phyloP scores from a whole-genome alignment of 2,329 filamentous ascomycete genomes.

The Aureobasidium namibiae region DNA sequence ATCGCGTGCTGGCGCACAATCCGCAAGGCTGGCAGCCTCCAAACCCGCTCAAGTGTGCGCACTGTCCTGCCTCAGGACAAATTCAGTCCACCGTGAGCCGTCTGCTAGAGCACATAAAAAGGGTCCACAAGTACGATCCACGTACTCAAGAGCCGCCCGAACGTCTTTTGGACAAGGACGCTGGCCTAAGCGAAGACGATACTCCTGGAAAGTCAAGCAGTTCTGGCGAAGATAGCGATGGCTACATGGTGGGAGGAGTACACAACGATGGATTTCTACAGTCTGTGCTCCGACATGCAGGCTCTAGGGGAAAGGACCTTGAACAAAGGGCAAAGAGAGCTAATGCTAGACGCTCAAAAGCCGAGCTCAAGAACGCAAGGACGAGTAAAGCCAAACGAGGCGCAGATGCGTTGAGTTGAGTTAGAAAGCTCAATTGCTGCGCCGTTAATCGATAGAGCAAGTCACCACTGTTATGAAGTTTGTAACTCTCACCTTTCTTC shows the following conservation, averaged over 20 bases:
- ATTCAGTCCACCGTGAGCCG: conserved; percentile 26
- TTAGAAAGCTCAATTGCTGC: too few relatives aligned
- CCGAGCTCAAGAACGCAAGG: background rate
- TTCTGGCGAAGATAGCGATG: conserved; percentile 12
- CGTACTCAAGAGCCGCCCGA: conserved; percentile 16
- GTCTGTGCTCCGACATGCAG: conserved; percentile 24
- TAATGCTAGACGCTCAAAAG: background rate
- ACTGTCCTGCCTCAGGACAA: conserved; percentile 29
- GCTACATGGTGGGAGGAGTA: conserved; percentile 52
- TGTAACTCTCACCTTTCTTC: too few relatives aligned
- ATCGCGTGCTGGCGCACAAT: background rate
- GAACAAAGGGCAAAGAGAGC: background rate
- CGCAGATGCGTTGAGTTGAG: background rate
- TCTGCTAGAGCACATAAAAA: conserved; percentile 37
- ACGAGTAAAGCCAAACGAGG: background rate
- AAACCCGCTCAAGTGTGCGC: conserved; percentile 28
- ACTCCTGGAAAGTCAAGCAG: background rate
- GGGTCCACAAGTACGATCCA: conserved; percentile 37
- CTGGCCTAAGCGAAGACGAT: background rate
- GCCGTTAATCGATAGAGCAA: too few relatives aligned
- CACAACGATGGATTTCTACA: conserved; percentile 61
- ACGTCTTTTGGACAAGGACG: background rate
- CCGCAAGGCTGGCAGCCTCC: conserved; percentile 14
- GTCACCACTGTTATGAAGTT: too few relatives aligned
- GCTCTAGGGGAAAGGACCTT: background rate